phyloP scores from a whole-genome alignment of 108 stramenopile genomes.

The Cyclotella cryptica region DNA sequence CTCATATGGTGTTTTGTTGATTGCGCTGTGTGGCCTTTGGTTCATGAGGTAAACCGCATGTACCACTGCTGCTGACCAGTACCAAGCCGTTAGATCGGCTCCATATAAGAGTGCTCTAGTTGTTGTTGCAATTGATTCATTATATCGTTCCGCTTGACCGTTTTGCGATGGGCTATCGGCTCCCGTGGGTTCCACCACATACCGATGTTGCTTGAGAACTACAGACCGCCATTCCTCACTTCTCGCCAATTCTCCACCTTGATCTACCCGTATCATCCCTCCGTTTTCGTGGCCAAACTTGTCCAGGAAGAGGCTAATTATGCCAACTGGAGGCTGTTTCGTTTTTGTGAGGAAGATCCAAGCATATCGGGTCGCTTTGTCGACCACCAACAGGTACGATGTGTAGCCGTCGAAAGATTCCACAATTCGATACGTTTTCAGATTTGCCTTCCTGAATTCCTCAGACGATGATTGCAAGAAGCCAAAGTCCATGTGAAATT shows the following conservation, averaged over 20 bases:
- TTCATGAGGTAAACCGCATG: slow-evolving; percentile 11
- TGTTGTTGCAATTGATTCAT: not conserved
- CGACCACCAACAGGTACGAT: not conserved
- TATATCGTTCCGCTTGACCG: not conserved
- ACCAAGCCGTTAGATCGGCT: not conserved
- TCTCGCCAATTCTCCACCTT: not conserved
- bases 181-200: not conserved
- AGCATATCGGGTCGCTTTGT: not conserved
- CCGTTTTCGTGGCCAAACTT: not conserved
- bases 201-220: not conserved
- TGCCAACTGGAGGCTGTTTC: not conserved
- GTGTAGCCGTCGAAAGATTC: not conserved
- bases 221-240: not conserved
- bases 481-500: slow-evolving; percentile 14
- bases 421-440: not conserved
- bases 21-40: not conserved
- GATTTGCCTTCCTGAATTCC: not conserved
- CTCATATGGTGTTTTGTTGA: too few relatives aligned
- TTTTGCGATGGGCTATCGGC: not conserved
- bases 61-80: not conserved
- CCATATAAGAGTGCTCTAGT: not conserved
- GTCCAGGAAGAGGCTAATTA: not conserved
- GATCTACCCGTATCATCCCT: not conserved
- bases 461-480: slow-evolving; percentile 6
- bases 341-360: not conserved